Conservation (phyloP, 345 rosid species). For the Euphorbia peplus region DNA sequence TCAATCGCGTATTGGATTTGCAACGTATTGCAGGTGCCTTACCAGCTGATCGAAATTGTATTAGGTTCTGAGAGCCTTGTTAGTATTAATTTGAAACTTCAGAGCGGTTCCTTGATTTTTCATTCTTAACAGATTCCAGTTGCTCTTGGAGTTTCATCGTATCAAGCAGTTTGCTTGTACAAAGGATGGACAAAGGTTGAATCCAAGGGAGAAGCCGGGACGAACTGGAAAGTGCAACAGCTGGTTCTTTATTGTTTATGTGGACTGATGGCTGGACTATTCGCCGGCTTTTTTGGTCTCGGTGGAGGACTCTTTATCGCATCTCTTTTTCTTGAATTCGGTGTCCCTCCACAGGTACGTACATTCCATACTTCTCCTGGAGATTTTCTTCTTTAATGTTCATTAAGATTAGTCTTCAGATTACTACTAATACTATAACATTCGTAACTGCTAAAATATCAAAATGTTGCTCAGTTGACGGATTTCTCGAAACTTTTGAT, state of each 20-base stretch:
- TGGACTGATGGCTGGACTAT: conserved; percentile 65
- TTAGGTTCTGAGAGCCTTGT: no score
- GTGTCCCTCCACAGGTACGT: conserved; percentile 83
- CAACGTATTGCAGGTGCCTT: conserved; percentile 70
- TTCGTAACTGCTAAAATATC: no score
- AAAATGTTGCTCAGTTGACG: no score
- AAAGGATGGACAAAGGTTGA: conserved; percentile 56
- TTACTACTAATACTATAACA: no score
- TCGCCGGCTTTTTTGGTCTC: conserved; percentile 74
- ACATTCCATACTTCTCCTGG: not conserved
- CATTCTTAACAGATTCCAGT: conserved; percentile 52
- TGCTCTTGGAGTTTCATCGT: conserved; percentile 56
- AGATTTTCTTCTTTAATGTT: no score
- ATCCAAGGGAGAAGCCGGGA: conserved; percentile 53
- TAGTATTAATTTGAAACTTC: not conserved
- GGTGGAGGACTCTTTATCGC: conserved; percentile 86
- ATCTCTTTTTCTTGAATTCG: conserved; percentile 68
- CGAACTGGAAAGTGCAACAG: conserved; percentile 40
- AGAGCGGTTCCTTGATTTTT: not conserved
- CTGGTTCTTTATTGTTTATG: conserved; percentile 49
- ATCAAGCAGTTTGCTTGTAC: conserved; percentile 65
- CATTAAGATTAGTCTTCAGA: no score
- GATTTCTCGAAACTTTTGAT: not conserved
- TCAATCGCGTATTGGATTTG: conserved; percentile 57
- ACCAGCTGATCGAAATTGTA: no score